A percentile compares a stretch with the other conserved stretches of the same genome.
Evolutionary conservation across 179 eudicot species (phyloP).

Genomic region (Kewa caespitosa): DNA sequence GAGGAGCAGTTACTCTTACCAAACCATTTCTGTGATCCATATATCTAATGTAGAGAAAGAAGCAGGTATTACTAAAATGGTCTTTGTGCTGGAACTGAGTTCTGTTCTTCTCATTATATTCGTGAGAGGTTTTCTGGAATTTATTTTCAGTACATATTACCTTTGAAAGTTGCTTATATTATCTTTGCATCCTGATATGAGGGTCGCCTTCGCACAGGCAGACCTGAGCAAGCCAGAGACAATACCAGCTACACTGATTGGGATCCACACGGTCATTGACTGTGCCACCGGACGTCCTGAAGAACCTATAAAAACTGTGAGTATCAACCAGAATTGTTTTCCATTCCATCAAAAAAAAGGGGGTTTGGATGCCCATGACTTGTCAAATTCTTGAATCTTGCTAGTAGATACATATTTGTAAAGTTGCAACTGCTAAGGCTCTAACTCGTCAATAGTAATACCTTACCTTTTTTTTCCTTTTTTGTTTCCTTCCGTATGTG

Average conservation of each 20-base stretch:
- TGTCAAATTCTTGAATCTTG: background rate
- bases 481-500: background rate
- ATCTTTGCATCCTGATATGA: conserved; percentile 20
- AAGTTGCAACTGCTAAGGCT: background rate
- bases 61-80: too few species aligned
- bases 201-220: conserved; percentile 57
- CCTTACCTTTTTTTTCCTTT: background rate
- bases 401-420: background rate
- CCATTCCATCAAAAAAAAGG: too few species aligned
- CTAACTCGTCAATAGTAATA: background rate
- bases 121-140: background rate
- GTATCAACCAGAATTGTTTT: background rate
- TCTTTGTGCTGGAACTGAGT: background rate
- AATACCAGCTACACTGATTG: conserved; percentile 92
- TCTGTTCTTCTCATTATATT: background rate
- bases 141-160: background rate
- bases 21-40: too few species aligned
- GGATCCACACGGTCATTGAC: conserved; percentile 87
- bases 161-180: conserved; percentile 7
- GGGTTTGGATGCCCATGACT: background rate
- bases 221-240: conserved; percentile 94
- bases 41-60: too few species aligned
- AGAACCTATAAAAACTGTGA: conserved; percentile 95
- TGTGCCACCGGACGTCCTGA: conserved; percentile 99
- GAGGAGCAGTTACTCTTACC: too few species aligned